Evolutionary conservation across 139 green algal species (phyloP), one percentile per base, ranked within the genome.

Genomic region (Microglena sp.): DNA sequence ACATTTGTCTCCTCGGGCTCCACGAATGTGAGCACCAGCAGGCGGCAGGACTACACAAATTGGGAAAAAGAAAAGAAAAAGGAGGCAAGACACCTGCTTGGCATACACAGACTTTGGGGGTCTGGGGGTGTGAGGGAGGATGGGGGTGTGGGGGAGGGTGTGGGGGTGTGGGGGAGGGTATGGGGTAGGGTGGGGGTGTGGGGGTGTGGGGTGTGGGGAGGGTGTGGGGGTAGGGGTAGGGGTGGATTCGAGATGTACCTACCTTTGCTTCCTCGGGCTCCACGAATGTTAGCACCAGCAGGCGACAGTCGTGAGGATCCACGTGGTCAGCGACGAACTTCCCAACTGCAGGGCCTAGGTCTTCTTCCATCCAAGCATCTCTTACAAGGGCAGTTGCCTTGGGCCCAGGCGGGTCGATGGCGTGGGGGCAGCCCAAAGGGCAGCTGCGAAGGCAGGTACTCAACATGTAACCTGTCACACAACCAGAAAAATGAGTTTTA

Each of bases 291-390:
- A 73, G 40, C 31, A 43, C 33, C 45, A 73, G 15, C 58, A 73
- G 57, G 18, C 74, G 36, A 8, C 45, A 68, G 34, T 74, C 74
- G 44, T 80, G 74, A 24, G 74, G 68, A 64, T 80, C 74, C 55
- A 80, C 68, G 11, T 73, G 64, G 58, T 55, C 40, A 0, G 73
- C 73, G 3, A n/a, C 29, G 22, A 21, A 57, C 46, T n/a, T 57
- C 5, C 46, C 5, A 32, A n/a, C 5, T 57, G 27, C 46, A 57
- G 46, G 6, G 46, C 71, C 63, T 31, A 73, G 31, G 66, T 73
- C 71, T 54, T 70, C 65, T 46, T 64, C 27, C 53, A 71, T 44
- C 72, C 72, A 78, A 18, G 71, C 29, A 36, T 78, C 72, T 11
- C 72, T 55, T 0, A 80, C 64, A 36, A 76, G 30, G 1, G 74